Evolutionary conservation across 1,284 basidiomycete species (phyloP).

Genomic region (Malassezia brasiliensis): DNA sequence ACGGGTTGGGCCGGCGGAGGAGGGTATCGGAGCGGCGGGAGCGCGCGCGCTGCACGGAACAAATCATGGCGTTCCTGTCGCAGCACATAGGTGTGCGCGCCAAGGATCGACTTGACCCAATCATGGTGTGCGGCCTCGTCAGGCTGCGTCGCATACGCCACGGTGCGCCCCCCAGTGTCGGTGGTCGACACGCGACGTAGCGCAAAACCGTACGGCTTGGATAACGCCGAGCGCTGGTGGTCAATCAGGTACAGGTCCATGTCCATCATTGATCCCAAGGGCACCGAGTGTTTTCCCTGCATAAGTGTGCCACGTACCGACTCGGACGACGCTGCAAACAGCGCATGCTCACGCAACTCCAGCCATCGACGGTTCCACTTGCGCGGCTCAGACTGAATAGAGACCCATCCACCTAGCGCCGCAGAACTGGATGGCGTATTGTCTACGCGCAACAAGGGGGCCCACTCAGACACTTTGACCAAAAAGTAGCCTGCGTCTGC

Average conservation of each 20-base stretch:
- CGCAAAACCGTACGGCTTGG: slow-evolving; percentile 40
- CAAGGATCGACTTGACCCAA: slow-evolving; percentile 39
- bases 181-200: slow-evolving; percentile 27
- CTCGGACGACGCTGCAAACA: slow-evolving; percentile 42
- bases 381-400: slow-evolving; percentile 33
- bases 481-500: slow-evolving; percentile 32
- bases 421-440: slow-evolving; percentile 32
- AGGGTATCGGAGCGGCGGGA: not conserved
- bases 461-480: slow-evolving; percentile 37
- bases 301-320: slow-evolving; percentile 17
- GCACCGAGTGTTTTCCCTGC: slow-evolving; percentile 36
- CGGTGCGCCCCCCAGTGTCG: slow-evolving; percentile 19
- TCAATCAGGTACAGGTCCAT: slow-evolving; percentile 43
- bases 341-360: slow-evolving; percentile 41
- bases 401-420: slow-evolving; percentile 37
- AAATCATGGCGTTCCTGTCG: slow-evolving; percentile 37
- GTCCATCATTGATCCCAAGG: slow-evolving; percentile 34
- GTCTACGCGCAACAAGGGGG: slow-evolving; percentile 29
- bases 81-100: slow-evolving; percentile 43
- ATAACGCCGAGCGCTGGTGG: slow-evolving; percentile 24
- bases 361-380: slow-evolving; percentile 46
- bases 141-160: slow-evolving; percentile 38
- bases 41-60: slow-evolving; percentile 7
- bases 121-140: slow-evolving; percentile 40
- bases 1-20: not conserved